A percentile compares a stretch with the other conserved stretches of the same genome.
Evolutionary conservation across 192 early-diverging fungal genomes (phyloP).

Genomic region (Geranomyces variabilis): DNA sequence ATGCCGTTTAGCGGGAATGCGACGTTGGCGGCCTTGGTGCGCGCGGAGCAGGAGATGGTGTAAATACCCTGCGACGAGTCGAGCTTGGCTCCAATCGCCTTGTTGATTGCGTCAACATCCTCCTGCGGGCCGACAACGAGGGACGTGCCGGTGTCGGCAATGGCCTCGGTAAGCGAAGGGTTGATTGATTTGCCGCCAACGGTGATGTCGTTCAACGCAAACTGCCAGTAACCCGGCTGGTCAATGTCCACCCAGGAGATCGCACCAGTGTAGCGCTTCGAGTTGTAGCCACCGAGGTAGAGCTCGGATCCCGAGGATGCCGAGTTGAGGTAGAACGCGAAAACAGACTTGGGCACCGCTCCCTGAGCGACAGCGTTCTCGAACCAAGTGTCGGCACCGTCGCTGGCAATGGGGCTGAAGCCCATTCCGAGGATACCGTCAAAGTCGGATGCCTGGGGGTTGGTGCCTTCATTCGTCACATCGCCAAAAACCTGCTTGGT

Average conservation of each 20-base stretch:
- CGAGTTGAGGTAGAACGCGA: constrained; percentile 54
- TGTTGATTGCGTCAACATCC: constrained; percentile 34
- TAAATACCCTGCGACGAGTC: constrained; percentile 11
- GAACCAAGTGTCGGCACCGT: constrained; percentile 12
- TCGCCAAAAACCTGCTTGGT: constrained; percentile 2
- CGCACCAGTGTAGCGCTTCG: constrained; percentile 44
- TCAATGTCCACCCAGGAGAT: constrained; percentile 42
- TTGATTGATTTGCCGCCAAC: constrained; percentile 14
- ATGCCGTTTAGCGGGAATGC: constrained; percentile 36
- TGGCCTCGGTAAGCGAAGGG: neutral
- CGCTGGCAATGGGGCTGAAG: constrained; percentile 35
- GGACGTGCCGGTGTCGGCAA: constrained; percentile 47
- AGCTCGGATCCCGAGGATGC: constrained; percentile 42
- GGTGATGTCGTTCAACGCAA: constrained; percentile 19
- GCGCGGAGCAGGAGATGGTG: constrained; percentile 32
- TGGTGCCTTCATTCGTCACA: constrained; percentile 15
- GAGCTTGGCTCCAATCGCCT: constrained; percentile 43
- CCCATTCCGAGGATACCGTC: constrained; percentile 50
- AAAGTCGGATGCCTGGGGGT: constrained; percentile 42
- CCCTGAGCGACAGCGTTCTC: constrained; percentile 32
- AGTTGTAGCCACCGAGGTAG: constrained; percentile 56
- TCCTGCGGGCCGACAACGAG: constrained; percentile 20
- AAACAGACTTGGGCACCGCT: constrained; percentile 21
- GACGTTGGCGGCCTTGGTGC: constrained; percentile 26
- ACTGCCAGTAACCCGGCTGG: constrained; percentile 28